Evolutionary conservation across 805 yeast species (phyloP).

Genomic region (Candida boidinii): DNA sequence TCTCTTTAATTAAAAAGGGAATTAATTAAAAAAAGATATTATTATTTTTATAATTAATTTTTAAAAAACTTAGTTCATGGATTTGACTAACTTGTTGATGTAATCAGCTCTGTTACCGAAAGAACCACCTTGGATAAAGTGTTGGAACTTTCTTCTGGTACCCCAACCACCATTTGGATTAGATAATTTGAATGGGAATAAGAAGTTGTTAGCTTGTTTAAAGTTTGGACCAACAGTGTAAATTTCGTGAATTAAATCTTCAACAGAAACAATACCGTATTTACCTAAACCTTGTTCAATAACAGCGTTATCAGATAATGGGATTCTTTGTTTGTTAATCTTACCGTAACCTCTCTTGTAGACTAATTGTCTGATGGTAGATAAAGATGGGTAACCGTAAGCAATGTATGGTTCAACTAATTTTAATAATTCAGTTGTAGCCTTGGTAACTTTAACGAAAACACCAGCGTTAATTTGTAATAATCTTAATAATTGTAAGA

Average conservation of each 20-base stretch:
- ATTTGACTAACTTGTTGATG: slow-evolving; percentile 91
- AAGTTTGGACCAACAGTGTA: slow-evolving; percentile 97
- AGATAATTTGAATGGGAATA: slow-evolving; percentile 96
- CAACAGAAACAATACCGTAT: slow-evolving; percentile 87
- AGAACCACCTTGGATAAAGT: slow-evolving; percentile 97
- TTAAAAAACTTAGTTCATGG: slow-evolving; percentile 78
- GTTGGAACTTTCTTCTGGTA: slow-evolving; percentile 92
- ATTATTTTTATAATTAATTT: too few species aligned
- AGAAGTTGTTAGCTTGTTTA: slow-evolving; percentile 97
- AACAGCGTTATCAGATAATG: slow-evolving; percentile 80
- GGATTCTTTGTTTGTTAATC: slow-evolving; percentile 91
- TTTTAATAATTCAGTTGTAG: slow-evolving; percentile 85
- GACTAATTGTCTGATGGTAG: slow-evolving; percentile 85
- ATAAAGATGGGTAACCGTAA: slow-evolving; percentile 93
- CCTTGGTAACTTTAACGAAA: slow-evolving; percentile 91
- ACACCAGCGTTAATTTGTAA: slow-evolving; percentile 93
- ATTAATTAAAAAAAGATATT: too few species aligned
- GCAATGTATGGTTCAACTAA: slow-evolving; percentile 95
- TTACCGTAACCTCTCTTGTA: slow-evolving; percentile 99
- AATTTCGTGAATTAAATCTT: slow-evolving; percentile 94
- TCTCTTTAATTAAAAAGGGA: too few species aligned
- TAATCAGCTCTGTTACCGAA: slow-evolving; percentile 96
- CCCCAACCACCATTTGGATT: slow-evolving; percentile 98
- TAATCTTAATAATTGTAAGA: slow-evolving; percentile 87
- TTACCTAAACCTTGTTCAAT: slow-evolving; percentile 84